phyloP scores from a whole-genome alignment of 129 eudicot species.

The Pulicaria dysenterica region DNA sequence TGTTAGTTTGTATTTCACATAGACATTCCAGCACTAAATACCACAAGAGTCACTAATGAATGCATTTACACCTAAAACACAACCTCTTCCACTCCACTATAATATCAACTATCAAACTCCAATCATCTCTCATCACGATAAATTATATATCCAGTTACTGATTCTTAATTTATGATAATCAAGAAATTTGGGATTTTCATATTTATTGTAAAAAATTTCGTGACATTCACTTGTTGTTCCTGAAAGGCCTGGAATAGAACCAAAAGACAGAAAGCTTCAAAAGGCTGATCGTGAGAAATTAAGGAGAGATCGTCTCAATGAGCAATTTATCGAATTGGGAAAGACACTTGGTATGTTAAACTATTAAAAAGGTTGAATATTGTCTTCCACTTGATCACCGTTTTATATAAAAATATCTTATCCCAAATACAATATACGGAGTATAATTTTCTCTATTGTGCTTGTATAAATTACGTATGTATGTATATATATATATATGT shows the following conservation, averaged over 20 bases:
- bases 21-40: not conserved
- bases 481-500: too few species aligned
- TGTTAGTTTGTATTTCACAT: not conserved
- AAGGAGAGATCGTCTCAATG: constrained; percentile 91
- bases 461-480: too few species aligned
- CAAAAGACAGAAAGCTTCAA: constrained; percentile 83
- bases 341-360: constrained; percentile 66
- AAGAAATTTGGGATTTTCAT: not conserved
- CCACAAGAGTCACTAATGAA: not conserved
- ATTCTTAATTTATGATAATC: not conserved
- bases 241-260: constrained; percentile 62
- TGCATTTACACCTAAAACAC: not conserved
- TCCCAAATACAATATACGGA: constrained; percentile 10
- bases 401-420: constrained; percentile 8
- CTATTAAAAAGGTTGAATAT: not conserved
- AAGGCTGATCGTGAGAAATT: constrained; percentile 92
- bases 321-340: constrained; percentile 87
- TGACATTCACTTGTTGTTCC: constrained; percentile 22
- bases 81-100: not conserved
- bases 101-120: not conserved
- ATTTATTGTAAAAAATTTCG: not conserved
- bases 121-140: not conserved
- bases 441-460: too few species aligned
- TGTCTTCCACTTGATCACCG: not conserved
- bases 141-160: not conserved